Evolutionary conservation across 202 grass and related monocot species (phyloP).

Genomic region (Schoenoplectus tabernaemontani): DNA sequence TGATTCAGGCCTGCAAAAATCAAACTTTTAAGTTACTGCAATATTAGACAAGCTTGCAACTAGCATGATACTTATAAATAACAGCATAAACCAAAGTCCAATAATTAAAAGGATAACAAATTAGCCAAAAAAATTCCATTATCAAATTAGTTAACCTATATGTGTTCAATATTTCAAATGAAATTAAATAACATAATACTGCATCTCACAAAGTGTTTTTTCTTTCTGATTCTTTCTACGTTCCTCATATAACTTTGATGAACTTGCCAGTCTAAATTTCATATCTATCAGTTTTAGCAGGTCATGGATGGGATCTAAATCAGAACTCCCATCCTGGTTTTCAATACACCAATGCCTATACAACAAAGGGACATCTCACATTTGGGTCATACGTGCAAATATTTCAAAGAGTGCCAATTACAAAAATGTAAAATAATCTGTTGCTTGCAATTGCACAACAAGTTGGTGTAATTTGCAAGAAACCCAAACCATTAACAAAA

Average conservation of each 20-base stretch:
- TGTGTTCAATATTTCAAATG: neutral
- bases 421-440: neutral
- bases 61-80: neutral
- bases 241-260: neutral
- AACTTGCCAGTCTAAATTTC: neutral
- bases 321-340: neutral
- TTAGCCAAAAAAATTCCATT: neutral
- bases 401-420: neutral
- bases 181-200: neutral
- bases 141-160: neutral
- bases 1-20: slow-evolving; percentile 63
- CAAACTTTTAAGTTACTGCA: neutral
- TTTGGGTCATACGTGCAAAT: neutral
- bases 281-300: neutral
- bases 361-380: neutral
- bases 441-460: neutral
- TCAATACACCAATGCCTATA: neutral
- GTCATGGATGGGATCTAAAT: neutral
- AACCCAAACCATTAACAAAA: neutral
- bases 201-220: neutral
- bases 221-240: neutral
- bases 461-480: neutral
- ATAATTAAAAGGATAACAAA: neutral
- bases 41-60: neutral
- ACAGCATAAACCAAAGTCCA: neutral